Evolutionary conservation across 2,329 filamentous ascomycete genomes (phyloP), one percentile per base, ranked within the genome.

Genomic region (Colletotrichum musicola): DNA sequence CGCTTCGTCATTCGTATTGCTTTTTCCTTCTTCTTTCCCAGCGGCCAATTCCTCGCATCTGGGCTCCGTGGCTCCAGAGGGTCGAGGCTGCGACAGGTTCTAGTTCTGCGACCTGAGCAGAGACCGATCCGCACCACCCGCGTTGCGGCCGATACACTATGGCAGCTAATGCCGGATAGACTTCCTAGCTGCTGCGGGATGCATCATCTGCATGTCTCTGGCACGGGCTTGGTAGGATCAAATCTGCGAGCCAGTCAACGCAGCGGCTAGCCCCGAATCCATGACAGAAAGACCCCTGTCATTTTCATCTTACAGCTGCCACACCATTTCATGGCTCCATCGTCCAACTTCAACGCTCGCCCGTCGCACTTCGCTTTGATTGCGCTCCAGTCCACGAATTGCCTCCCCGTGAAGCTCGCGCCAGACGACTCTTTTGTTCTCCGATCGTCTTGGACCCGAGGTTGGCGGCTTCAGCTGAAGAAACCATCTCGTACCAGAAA

Each of bases 141-240:
- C 35, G 50, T 69, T 69, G 66, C 66, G 66, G 66, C 66, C 66
- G 66, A 69, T 69, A 66, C 50, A 66, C 56, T 56, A 66, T 66
- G 62, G 62, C 66, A 69, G 66, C 66, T 69, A 69, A 69, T 66
- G 66, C 66, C 62, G 66, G 66, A 64, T 66, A 66, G 55, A 69
- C 62, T 66, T 69, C 62, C 66, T 69, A 66, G 66, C 62, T 66
- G 66, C 66, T 69, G 66, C 66, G 66, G 66, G 66, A 69, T 69
- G 66, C 66, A 69, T 66, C 66, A 69, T 69, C 30, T 66, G 66
- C 66, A 69, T 69, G 50, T 69, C 55, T 69, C 40, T 69, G 66
- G 66, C 62, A 54, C 50, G 49, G 62, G 54, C 62, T 60, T 35
- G 49, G 62, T 69, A 30, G 49, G 42, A 69, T 60, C 55, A 49